Evolutionary conservation across 78 protist genomes (phyloP).

Genomic region (Reticulomyxa filosa): DNA sequence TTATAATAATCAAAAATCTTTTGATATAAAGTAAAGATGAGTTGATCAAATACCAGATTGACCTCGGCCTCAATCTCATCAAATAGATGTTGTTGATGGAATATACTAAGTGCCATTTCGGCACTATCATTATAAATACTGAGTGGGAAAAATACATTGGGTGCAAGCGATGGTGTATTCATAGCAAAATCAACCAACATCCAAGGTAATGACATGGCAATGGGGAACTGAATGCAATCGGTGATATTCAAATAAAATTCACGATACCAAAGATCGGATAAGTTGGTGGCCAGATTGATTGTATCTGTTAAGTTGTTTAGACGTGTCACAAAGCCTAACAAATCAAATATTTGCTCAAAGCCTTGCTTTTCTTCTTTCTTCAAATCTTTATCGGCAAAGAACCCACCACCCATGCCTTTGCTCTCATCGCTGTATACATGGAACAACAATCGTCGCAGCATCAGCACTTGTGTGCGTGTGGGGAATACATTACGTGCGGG

Average conservation of each 20-base stretch:
- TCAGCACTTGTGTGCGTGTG: neutral
- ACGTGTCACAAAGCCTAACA: neutral
- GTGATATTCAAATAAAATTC: conserved; percentile 8
- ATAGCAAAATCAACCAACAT: neutral
- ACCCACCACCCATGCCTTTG: neutral
- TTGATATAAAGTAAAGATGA: neutral
- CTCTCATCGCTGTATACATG: neutral
- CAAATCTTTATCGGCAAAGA: neutral
- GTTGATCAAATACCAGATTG: conserved; percentile 8
- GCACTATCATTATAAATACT: conserved; percentile 8
- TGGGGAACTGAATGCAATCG: conserved; percentile 6
- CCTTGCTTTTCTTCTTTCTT: neutral
- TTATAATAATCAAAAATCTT: conserved; percentile 1
- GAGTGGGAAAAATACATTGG: neutral
- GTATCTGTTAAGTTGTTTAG: neutral
- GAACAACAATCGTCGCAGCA: conserved; percentile 4
- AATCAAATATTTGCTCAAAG: neutral
- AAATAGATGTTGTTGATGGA: neutral
- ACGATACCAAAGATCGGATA: neutral
- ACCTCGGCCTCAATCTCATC: conserved; percentile 9
- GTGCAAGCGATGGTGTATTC: neutral
- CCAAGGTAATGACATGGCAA: conserved; percentile 11
- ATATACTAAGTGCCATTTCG: neutral
- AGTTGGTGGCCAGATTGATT: neutral
- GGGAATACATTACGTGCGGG: neutral